Evolutionary conservation across 805 yeast species (phyloP), one percentile per base, ranked within the genome.

Genomic region (Yarrowia sp.): DNA sequence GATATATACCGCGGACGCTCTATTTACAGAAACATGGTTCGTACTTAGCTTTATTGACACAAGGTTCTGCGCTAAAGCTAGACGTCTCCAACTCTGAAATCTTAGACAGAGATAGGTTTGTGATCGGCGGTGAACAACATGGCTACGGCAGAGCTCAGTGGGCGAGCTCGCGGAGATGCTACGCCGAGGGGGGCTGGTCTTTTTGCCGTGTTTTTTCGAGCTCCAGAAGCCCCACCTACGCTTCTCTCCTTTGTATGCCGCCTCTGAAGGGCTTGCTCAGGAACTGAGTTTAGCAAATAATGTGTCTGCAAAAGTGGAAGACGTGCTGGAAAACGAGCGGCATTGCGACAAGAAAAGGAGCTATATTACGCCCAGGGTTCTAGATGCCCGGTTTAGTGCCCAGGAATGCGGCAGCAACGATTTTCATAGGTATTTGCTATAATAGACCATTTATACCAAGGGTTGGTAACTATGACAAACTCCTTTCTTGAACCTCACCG

Each of bases 21-120:
- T 47, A 47, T 47, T 47, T 47, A 47, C 55, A 47, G 55, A 31
- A 47, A 47, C 55, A 47, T 47, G 55, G 36, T 47, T 47, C 38
- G 29, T 14, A 5, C 19, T 31, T 31, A 21, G 38, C 38, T 31
- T 44, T 47, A 31, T 47, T 47, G 14, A 6, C 4, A 4, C 27
- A 31, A 32, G 55, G 55, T 47, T 47, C 27, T n/a, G 8, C 2
- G 29, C 39, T 32, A 47, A 21, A 46, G 51, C 33, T 29, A 21
- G 21, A 35, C 14, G 35, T 13, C n/a, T 22, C n/a, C 51, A 44
- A 44, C 51, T 44, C 16, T 44, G 25, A 44, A 44, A 44, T 44
- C 51, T 27, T 29, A 18, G 13, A 16, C 22, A 27, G 12, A 12
- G 18, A 14, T 44, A 6, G 35, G 51, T 44, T 44, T 29, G 27